phyloP scores from a whole-genome alignment of 495 filamentous ascomycete species.

The Staphylotrichum tortipilum region DNA sequence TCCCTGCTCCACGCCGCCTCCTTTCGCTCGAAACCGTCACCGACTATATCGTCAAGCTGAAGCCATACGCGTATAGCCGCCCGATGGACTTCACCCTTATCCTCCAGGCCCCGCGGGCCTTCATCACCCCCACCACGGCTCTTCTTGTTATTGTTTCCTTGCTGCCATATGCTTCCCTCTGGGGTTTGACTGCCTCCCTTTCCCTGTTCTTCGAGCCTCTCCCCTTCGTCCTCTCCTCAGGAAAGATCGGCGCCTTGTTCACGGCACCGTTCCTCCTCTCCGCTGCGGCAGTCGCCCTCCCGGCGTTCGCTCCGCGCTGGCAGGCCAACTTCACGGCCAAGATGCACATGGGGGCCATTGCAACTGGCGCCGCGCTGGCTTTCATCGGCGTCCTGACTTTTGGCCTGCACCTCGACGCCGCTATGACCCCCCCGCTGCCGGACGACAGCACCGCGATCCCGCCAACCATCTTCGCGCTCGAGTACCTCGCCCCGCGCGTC shows the following conservation, averaged over 20 bases:
- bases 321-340: slow-evolving; percentile 19
- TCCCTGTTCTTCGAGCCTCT: slow-evolving; percentile 39
- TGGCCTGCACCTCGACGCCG: slow-evolving; percentile 30
- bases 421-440: slow-evolving; percentile 24
- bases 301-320: slow-evolving; percentile 15
- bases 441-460: background rate
- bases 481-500: slow-evolving; percentile 20
- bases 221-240: slow-evolving; percentile 33
- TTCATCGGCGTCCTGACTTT: slow-evolving; percentile 34
- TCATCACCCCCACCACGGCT: slow-evolving; percentile 36
- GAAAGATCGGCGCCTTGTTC: slow-evolving; percentile 36
- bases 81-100: slow-evolving; percentile 18
- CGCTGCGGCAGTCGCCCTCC: slow-evolving; percentile 18
- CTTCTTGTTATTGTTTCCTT: slow-evolving; percentile 37
- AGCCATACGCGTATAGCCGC: slow-evolving; percentile 29
- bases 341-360: slow-evolving; percentile 23
- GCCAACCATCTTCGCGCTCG: slow-evolving; percentile 15
- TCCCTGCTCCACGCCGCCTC: slow-evolving; percentile 23
- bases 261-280: slow-evolving; percentile 33
- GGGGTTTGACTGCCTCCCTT: slow-evolving; percentile 34
- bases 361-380: slow-evolving; percentile 26
- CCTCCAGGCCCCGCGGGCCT: slow-evolving; percentile 35
- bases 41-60: slow-evolving; percentile 31
- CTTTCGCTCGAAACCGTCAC: slow-evolving; percentile 21
- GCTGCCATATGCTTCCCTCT: slow-evolving; percentile 34